Conservation (phyloP, 1,284 basidiomycete genomes). For the Austroboletus rostrupii region DNA sequence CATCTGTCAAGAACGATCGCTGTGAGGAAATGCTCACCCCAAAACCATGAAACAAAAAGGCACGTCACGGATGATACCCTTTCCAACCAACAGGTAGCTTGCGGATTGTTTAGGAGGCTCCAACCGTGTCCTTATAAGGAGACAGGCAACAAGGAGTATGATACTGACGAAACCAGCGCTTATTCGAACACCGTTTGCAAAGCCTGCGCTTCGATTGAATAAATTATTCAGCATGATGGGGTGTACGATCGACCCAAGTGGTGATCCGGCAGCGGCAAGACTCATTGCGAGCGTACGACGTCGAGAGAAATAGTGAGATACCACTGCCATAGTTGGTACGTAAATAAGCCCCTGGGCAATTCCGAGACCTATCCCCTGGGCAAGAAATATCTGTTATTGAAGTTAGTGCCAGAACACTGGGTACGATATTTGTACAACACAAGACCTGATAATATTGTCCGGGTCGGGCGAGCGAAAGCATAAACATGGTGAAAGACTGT, state of each 20-base stretch:
- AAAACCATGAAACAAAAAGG: conserved; percentile 20
- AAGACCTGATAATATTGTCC: conserved; percentile 27
- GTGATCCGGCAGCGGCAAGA: conserved; percentile 31
- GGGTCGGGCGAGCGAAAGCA: conserved; percentile 26
- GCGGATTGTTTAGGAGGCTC: conserved; percentile 13
- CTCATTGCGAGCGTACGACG: conserved; percentile 34
- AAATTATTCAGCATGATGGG: conserved; percentile 42
- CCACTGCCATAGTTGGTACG: conserved; percentile 28
- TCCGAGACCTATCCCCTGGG: conserved; percentile 33
- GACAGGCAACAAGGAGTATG: conserved; percentile 24
- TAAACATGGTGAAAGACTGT: conserved; percentile 27
- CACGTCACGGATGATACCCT: conserved; percentile 12
- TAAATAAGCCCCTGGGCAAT: conserved; percentile 30
- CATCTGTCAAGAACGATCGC: not conserved
- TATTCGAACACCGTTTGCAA: conserved; percentile 28
- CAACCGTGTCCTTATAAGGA: conserved; percentile 31
- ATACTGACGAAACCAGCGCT: conserved; percentile 29
- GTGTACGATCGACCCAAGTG: conserved; percentile 31
- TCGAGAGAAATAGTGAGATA: conserved; percentile 33
- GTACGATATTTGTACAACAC: not conserved
- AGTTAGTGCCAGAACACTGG: not conserved
- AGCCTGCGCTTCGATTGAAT: conserved; percentile 27
- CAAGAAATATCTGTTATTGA: conserved; percentile 29
- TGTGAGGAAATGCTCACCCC: conserved; percentile 18
- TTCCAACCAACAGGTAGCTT: conserved; percentile 22